These are phyloP conservation scores for barley (Hordeum vulgare) DNA, from an alignment of 176 grass and related monocot genomes.

Conservation along the genomic window DNA sequence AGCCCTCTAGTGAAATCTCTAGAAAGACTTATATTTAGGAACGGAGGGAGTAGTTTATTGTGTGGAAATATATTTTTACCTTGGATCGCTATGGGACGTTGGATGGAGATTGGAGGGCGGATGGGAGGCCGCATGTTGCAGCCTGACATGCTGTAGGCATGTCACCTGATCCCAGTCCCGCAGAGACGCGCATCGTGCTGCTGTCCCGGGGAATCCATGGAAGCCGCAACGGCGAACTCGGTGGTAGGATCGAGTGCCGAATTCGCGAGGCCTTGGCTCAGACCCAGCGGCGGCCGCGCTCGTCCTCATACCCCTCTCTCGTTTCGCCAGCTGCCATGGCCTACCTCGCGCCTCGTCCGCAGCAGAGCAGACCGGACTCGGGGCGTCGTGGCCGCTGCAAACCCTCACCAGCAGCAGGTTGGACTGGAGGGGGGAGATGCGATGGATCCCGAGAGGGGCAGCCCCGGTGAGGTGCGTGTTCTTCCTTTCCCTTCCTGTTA, in stretches of 20 bases:
- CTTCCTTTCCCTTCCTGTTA: not conserved
- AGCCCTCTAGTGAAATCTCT: no score
- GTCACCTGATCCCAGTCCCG: no score
- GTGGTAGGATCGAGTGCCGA: not conserved
- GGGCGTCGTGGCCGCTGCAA: not conserved
- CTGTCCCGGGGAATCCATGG: slow-evolving; percentile 1
- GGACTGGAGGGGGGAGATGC: not conserved
- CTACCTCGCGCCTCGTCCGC: not conserved
- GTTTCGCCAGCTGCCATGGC: not conserved
- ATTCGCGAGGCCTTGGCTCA: not conserved
- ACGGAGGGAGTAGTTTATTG: no score
- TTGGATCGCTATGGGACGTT: no score
- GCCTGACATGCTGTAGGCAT: no score
- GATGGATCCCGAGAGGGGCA: slow-evolving; percentile 25
- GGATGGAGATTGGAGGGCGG: no score
- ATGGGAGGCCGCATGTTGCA: no score
- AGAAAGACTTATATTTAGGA: no score
- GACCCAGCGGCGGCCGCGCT: not conserved
- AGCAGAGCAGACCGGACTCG: not conserved
- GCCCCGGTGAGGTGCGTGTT: slow-evolving; percentile 30
- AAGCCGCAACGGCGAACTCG: slow-evolving; percentile 4
- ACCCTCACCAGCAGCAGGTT: not conserved
- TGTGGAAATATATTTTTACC: no score
- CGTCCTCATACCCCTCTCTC: not conserved
- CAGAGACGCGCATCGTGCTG: not conserved